Evolutionary conservation across 2,329 filamentous ascomycete species (phyloP), one percentile per base, ranked within the genome.

Genomic region (Beauveria australis): DNA sequence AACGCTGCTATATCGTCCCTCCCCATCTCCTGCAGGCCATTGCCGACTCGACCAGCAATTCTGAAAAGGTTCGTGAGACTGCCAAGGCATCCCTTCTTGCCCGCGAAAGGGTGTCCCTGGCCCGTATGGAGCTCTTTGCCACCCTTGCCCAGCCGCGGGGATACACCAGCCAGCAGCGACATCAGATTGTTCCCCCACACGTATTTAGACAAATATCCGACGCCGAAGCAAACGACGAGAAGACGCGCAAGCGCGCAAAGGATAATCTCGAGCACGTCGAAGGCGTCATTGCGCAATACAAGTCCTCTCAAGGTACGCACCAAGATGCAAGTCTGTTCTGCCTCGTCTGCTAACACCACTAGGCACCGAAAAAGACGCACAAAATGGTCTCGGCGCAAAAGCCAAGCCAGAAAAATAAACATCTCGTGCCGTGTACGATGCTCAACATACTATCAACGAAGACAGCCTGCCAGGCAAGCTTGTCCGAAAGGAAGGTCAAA

Each of bases 1-100:
- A 60, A 43, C 67, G 66, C 60, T 78, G 75, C 67, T 75, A 70
- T 62, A 74, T 79, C 61, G 73, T 80, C 5, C 78, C 78, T 22
- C 78, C 78, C 22, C 75, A 81, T 60, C 71, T 81, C 12, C 72
- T 81, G 24, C 70, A 67, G 37, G 72, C 71, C 59, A 78, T 81
- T 56, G 74, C 75, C 40, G 70, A 76, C 53, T 74, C 73, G 43
- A 64, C 70, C 3, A 62, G 64, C 61, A 78, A 78, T 43, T 67
- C 73, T 2, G 70, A 75, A 2, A 62, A 66, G 5, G 66, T 74
- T 41, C 73, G 76, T 26, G 61, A 71, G 37, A 69, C 72, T 7
- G 78, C 78, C 28, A 69, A 65, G 10, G 61, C 65, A 19, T 73
- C 72, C 1, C 70, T 80, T 18, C 63, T 66, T 9, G 68, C 72